Conservation (phyloP, 129 eudicot species). For the Tanacetum coccineum region DNA sequence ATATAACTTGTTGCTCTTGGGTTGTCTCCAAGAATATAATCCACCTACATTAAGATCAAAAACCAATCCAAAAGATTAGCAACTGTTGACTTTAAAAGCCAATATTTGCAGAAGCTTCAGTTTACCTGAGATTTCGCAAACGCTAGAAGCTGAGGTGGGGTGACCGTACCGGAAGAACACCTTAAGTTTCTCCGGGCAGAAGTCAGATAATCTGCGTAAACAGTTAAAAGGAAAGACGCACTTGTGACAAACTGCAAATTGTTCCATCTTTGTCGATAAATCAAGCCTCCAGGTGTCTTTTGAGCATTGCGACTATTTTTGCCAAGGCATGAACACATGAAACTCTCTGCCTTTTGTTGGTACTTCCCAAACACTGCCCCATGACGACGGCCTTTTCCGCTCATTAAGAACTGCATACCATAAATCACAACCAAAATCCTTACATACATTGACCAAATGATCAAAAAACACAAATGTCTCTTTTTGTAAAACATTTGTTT, state of each 20-base stretch:
- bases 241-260: conserved; percentile 69
- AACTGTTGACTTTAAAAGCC: conserved; percentile 8
- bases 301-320: conserved; percentile 43
- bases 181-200: conserved; percentile 38
- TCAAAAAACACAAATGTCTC: background rate
- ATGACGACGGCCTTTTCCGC: conserved; percentile 54
- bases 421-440: conserved; percentile 5
- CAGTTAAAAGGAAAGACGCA: conserved; percentile 56
- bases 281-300: conserved; percentile 57
- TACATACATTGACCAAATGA: background rate
- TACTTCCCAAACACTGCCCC: conserved; percentile 46
- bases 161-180: conserved; percentile 40
- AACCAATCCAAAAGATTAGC: too few species aligned
- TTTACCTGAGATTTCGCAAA: conserved; percentile 66
- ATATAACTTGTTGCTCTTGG: conserved; percentile 81
- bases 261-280: conserved; percentile 62
- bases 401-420: conserved; percentile 62
- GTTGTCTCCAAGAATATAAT: conserved; percentile 72
- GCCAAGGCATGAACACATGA: conserved; percentile 49
- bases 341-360: conserved; percentile 44
- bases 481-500: too few species aligned
- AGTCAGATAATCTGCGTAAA: conserved; percentile 55
- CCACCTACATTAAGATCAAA: conserved; percentile 38
- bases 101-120: background rate
- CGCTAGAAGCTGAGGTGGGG: conserved; percentile 46